Conservation (phyloP, 2,329 filamentous ascomycete genomes). For the Verticillium isaacii region DNA sequence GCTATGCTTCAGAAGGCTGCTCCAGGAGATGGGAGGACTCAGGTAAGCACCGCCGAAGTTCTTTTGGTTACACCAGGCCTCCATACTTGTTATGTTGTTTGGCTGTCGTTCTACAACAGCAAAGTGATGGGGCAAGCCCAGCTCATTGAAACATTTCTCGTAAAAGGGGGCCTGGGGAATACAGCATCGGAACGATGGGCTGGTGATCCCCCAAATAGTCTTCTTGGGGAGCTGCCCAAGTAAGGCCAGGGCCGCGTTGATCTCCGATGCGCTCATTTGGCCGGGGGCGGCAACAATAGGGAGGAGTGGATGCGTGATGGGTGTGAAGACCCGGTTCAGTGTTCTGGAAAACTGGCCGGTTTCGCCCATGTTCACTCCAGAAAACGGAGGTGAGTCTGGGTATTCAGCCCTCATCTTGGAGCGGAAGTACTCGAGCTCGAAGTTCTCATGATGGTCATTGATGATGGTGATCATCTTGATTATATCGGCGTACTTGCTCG, state of each 20-base stretch:
- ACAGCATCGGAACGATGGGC: slow-evolving; percentile 54
- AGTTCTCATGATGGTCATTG: slow-evolving; percentile 78
- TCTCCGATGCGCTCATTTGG: slow-evolving; percentile 80
- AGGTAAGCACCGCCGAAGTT: slow-evolving; percentile 81
- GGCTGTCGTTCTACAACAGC: slow-evolving; percentile 67
- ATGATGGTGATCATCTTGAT: slow-evolving; percentile 89
- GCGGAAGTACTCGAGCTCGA: slow-evolving; percentile 85
- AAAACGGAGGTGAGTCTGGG: slow-evolving; percentile 67
- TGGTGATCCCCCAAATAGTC: slow-evolving; percentile 76
- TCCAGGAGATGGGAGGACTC: slow-evolving; percentile 63
- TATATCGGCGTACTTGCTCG: slow-evolving; percentile 72
- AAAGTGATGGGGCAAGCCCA: slow-evolving; percentile 82
- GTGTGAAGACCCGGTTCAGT: slow-evolving; percentile 80
- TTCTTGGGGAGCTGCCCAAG: slow-evolving; percentile 78
- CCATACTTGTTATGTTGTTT: slow-evolving; percentile 60
- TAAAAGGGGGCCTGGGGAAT: slow-evolving; percentile 80
- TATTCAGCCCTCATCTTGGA: slow-evolving; percentile 68
- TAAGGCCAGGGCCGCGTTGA: slow-evolving; percentile 72
- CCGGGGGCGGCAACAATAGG: slow-evolving; percentile 82
- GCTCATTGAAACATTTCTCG: slow-evolving; percentile 76
- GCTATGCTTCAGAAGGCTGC: slow-evolving; percentile 54
- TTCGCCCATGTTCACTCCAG: slow-evolving; percentile 82
- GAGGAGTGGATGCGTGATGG: slow-evolving; percentile 79
- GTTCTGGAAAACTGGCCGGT: slow-evolving; percentile 81
- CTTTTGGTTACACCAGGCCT: slow-evolving; percentile 66